Base-by-base conservation (phyloP, 805 yeast genomes). In the Yarrowia sp. region DNA sequence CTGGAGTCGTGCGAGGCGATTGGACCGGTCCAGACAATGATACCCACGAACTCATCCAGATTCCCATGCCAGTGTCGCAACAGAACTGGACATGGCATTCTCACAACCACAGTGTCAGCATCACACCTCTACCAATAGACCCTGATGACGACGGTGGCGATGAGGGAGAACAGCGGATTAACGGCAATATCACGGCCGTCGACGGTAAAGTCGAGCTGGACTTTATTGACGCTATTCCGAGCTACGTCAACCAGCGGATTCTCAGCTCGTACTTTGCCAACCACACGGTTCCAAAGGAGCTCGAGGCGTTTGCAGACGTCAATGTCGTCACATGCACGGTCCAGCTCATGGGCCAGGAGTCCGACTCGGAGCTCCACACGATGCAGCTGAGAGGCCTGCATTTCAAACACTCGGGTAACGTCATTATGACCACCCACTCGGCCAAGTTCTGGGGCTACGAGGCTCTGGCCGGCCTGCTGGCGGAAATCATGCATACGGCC, bases 401-500 rank as follows among this genome's bases (percentile, higher is more conserved):
- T 43, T 69, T 76, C 42, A 72, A 75, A 8, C 70, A 73, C 15
- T 70, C 72, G 15, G 84, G 85, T 2, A 72, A 74, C 41, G 58
- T 76, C 26, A 72, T 76, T 7, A 67, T 73, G 69, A 72, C 75
- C 7, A 77, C 77, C 19, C 68, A 74, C 9, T 75, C 80, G 14
- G 72, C 73, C 63, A 78, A 78, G 71, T 79, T 72, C 59, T 73
- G 74, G 14, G 81, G 81, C 10, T 16, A 68, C 15, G 69, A 70
- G 55, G 78, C 76, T 2, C 53, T 79, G 15, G 80, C 81, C 5
- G 76, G 73, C 1, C 72, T 92, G 19, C 80, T 81, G 5, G 78
- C 90, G 11, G 78, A 79, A 22, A 48, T 63, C 45, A 36, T 49
- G 56, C 45, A 59, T 11, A 14, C 82, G 87, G 1, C 89, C 89